Conservation (phyloP, 2,329 filamentous ascomycete genomes). For the Setomelanomma holmii region DNA sequence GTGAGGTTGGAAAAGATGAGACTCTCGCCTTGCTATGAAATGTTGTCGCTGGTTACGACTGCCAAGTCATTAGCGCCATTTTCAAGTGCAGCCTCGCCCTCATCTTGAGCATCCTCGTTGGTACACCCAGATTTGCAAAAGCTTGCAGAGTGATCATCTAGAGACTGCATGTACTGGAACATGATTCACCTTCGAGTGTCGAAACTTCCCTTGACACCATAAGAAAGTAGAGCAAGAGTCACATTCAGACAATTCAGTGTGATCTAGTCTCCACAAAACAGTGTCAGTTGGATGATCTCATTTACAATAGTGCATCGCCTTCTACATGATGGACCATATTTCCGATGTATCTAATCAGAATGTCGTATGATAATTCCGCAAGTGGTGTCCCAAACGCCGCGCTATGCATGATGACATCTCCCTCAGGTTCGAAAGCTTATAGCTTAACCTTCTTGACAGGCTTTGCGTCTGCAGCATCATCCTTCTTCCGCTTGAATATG, state of each 20-base stretch:
- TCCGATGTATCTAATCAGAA: background rate
- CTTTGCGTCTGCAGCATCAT: slow-evolving; percentile 34
- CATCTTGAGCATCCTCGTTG: too few species aligned
- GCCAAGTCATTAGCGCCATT: slow-evolving; percentile 23
- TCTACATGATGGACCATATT: background rate
- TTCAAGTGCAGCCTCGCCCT: too few species aligned
- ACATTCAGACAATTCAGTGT: too few species aligned
- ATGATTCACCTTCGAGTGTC: too few species aligned
- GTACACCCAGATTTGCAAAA: too few species aligned
- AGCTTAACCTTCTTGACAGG: slow-evolving; percentile 46
- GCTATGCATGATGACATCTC: slow-evolving; percentile 20
- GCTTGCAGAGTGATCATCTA: too few species aligned
- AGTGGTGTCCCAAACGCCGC: slow-evolving; percentile 19
- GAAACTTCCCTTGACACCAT: too few species aligned
- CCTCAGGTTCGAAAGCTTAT: slow-evolving; percentile 17
- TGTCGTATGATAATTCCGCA: background rate
- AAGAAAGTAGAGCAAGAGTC: too few species aligned
- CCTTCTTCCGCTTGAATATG: slow-evolving; percentile 46
- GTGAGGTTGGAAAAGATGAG: background rate
- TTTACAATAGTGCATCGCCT: too few species aligned
- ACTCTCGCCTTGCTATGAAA: slow-evolving; percentile 12
- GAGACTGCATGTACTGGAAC: too few species aligned
- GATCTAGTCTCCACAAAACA: too few species aligned
- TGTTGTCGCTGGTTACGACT: slow-evolving; percentile 18
- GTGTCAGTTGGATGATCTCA: too few species aligned